These are phyloP conservation scores for Retiboletus fuscus DNA, from an alignment of 1,284 basidiomycete genomes.

Conservation along the genomic window DNA sequence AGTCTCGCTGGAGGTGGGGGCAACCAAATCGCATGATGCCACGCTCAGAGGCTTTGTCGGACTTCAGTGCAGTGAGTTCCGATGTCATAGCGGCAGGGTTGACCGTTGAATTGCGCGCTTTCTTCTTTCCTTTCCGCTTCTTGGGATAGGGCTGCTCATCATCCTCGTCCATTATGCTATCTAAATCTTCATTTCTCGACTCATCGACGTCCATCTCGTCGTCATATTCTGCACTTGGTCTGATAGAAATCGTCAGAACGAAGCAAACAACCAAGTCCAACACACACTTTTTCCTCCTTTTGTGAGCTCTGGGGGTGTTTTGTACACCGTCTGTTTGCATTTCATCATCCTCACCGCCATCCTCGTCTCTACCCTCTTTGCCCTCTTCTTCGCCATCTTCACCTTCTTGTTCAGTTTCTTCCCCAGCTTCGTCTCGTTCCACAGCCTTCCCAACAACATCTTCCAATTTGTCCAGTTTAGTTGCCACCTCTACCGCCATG, in stretches of 20 bases:
- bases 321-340: slow-evolving; percentile 47
- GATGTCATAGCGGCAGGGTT: slow-evolving; percentile 72
- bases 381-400: slow-evolving; percentile 52
- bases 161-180: slow-evolving; percentile 51
- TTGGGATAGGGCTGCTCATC: slow-evolving; percentile 48
- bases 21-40: slow-evolving; percentile 66
- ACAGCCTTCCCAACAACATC: slow-evolving; percentile 67
- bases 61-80: slow-evolving; percentile 75
- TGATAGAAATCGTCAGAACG: slow-evolving; percentile 32
- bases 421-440: slow-evolving; percentile 53
- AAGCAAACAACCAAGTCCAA: slow-evolving; percentile 1
- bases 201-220: slow-evolving; percentile 68
- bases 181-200: slow-evolving; percentile 54
- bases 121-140: slow-evolving; percentile 59
- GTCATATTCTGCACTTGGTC: slow-evolving; percentile 46
- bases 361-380: slow-evolving; percentile 51
- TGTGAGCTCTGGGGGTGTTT: slow-evolving; percentile 50
- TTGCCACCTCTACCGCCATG: slow-evolving; percentile 70
- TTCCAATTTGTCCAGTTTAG: slow-evolving; percentile 71
- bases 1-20: slow-evolving; percentile 65
- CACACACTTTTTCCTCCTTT: slow-evolving; percentile 40
- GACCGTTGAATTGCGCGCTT: slow-evolving; percentile 76
- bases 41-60: slow-evolving; percentile 60
- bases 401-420: slow-evolving; percentile 55
- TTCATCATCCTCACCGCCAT: slow-evolving; percentile 50